Base-by-base conservation (phyloP, 2,329 filamentous ascomycete species). In the Penicillium occitanis region DNA sequence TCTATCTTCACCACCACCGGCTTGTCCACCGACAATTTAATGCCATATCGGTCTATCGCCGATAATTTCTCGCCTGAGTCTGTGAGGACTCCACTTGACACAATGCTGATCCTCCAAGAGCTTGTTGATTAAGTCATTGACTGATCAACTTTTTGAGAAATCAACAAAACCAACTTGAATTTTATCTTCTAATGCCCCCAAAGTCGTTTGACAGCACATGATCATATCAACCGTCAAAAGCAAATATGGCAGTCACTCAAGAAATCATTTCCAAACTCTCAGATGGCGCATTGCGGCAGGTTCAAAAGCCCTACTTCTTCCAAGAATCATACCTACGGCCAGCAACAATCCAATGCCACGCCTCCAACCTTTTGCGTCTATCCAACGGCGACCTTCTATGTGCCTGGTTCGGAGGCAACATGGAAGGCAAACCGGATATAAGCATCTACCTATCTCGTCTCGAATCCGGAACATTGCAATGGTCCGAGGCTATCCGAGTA, bases 401-500 rank as follows among this genome's bases (percentile, higher is more conserved):
- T 66, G 76, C 72, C 14, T 83, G 79, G 79, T 82, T 83, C 37
- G 81, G 81, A 4, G 81, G 81, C 1, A 81, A 78, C 0, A 80
- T 82, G 66, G 80, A 83, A 69, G 81, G 81, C 0, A 75, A 76
- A 3, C 76, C 79, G 0, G 81, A 83, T 59, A 82, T 83, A 50
- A 78, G 75, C 63, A 80, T 82, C 58, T 81, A 80, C 66, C 69
- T 80, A 0, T 80, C 81, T 13, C 77, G 79, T 6, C 70, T 79
- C 1, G 69, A 68, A 1, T 70, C 74, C 0, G 76, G 74, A 0
- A 66, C 74, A 0, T 62, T 60, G 0, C 55, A 68, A 2, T 83
- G 80, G 80, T 69, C 71, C 0, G 44, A 68, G 0, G 76, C 80
- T 0, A 59, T 70, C 0, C 80, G 75, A 60, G 74, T 82, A 1